Evolutionary conservation across 345 rosid genomes (phyloP), one percentile per base, ranked within the genome.

Genomic region (Raphanus raphanistrum): DNA sequence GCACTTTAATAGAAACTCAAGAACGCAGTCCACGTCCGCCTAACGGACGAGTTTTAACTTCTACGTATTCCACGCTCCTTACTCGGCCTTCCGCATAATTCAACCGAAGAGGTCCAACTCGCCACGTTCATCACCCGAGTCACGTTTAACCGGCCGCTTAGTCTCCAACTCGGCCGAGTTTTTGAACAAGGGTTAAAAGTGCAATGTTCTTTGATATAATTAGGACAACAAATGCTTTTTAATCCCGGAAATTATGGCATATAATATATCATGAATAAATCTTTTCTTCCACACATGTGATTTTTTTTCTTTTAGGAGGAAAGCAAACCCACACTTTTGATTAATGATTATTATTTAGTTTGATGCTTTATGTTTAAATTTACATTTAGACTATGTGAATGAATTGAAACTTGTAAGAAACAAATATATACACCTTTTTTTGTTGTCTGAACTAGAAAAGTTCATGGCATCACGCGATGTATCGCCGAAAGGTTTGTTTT

Each of bases 1-100:
- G 6, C 6, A 32, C 35, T 32, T 32, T 32, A 32, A 32, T 4
- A 0, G 35, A 4, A 5, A 7, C 35, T 32, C 35, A 32, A 32
- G 35, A 32, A 32, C 35, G 35, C 92, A 6, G 87, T 95, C 96
- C 61, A 95, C 35, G 7, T 32, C 85, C 35, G 6, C 35, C 35
- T 32, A 32, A 32, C 6, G 41, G 41, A 6, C 41, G 41, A 35
- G 41, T 35, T 35, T 35, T 8, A 35, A 8, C 8, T 35, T 35
- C 1, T 35, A 35, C 9, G 41, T 8, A 35, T 6, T 35, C 41
- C 41, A 35, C 41, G 41, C 41, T 8, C 6, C 8, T 35, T 6
- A 35, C 41, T 35, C 41, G 41, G 41, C 41, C 9, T 35, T 8
- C 41, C 41, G 41, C 9, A 7, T 35, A 35, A 35, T 8, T 35